These are phyloP conservation scores for Taphrina communis DNA, from an alignment of 1,139 yeast genomes.

Conservation along the genomic window DNA sequence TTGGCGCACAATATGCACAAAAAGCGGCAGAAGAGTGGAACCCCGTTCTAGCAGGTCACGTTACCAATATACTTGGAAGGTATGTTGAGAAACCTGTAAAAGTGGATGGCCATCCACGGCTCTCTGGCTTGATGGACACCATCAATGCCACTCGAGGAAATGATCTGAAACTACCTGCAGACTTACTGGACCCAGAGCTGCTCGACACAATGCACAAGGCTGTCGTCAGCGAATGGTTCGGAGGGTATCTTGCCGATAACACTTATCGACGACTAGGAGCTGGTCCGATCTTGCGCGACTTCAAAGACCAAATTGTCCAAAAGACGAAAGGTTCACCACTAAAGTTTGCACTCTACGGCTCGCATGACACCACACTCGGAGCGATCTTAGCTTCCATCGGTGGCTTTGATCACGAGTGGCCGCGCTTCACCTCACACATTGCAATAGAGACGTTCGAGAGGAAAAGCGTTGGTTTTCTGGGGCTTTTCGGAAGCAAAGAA, in stretches of 20 bases:
- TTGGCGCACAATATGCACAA: conserved; percentile 46
- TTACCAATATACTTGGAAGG: conserved; percentile 44
- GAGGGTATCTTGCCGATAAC: conserved; percentile 44
- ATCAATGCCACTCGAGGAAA: conserved; percentile 46
- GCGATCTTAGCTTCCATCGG: conserved; percentile 46
- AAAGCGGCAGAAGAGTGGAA: conserved; percentile 47
- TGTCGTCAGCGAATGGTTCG: conserved; percentile 47
- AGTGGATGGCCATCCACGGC: conserved; percentile 47
- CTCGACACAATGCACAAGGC: conserved; percentile 43
- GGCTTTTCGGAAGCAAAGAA: conserved; percentile 35
- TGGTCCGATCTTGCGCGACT: conserved; percentile 42
- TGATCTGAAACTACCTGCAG: conserved; percentile 44
- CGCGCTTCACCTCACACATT: conserved; percentile 47
- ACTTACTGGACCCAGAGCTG: conserved; percentile 43
- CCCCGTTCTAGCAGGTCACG: conserved; percentile 46
- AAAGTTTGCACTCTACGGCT: conserved; percentile 47
- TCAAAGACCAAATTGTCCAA: conserved; percentile 38
- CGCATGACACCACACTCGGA: conserved; percentile 48
- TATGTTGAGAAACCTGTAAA: conserved; percentile 45
- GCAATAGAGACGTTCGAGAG: conserved; percentile 45
- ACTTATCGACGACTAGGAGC: conserved; percentile 43
- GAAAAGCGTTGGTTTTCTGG: conserved; percentile 19
- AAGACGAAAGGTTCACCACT: conserved; percentile 36
- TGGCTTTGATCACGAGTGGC: conserved; percentile 46
- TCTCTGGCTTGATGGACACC: conserved; percentile 47